phyloP scores from a whole-genome alignment of 495 filamentous ascomycete species.

The Durotheca rogersii region DNA sequence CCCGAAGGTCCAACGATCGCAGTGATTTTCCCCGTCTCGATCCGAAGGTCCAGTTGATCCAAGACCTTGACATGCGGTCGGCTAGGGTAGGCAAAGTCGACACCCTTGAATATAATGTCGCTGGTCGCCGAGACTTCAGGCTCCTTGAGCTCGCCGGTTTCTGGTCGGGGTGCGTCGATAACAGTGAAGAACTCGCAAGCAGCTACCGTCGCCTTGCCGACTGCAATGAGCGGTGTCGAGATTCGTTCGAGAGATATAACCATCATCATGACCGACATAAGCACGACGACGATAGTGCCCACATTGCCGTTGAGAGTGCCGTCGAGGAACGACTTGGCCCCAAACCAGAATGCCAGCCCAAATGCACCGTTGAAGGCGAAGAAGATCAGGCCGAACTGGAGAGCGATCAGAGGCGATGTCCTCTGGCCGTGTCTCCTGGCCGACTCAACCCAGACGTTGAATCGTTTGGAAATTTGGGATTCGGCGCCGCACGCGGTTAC shows the following conservation, averaged over 20 bases:
- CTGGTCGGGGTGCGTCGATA: conserved; percentile 56
- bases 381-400: conserved; percentile 41
- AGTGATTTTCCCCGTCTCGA: conserved; percentile 77
- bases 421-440: conserved; percentile 53
- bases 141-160: conserved; percentile 43
- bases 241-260: conserved; percentile 49
- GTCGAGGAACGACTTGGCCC: conserved; percentile 44
- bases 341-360: conserved; percentile 56
- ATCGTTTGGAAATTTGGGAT: conserved; percentile 50
- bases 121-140: conserved; percentile 48
- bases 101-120: conserved; percentile 61
- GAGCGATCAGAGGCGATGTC: conserved; percentile 46
- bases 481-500: conserved; percentile 66
- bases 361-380: conserved; percentile 47
- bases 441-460: conserved; percentile 57
- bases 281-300: conserved; percentile 51
- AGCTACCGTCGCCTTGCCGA: conserved; percentile 55
- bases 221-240: conserved; percentile 52
- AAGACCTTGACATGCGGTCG: conserved; percentile 63
- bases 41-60: conserved; percentile 54
- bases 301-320: conserved; percentile 41
- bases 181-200: conserved; percentile 58
- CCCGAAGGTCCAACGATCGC: conserved; percentile 86
- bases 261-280: conserved; percentile 59
- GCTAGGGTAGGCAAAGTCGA: conserved; percentile 70